phyloP scores from a whole-genome alignment of 352 stramenopile genomes.

The Phytophthora quininea region DNA sequence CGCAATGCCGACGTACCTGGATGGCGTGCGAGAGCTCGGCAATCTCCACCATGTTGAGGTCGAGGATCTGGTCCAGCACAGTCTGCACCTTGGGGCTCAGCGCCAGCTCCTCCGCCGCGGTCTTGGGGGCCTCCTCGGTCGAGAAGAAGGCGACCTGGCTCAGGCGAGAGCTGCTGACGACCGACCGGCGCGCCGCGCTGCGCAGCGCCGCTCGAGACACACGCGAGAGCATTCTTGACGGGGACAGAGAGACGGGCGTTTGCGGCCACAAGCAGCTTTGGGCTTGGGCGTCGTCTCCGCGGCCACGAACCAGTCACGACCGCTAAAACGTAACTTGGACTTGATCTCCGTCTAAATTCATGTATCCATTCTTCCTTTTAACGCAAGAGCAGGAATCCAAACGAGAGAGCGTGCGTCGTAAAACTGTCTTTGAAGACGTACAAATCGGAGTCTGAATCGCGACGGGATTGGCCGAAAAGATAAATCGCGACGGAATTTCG shows the following conservation, averaged over 20 bases:
- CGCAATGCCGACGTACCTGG: conserved; percentile 49
- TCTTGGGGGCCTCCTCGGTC: conserved; percentile 31
- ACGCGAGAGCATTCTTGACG: conserved; percentile 66
- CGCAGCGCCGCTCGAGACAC: conserved; percentile 75
- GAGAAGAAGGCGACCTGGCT: conserved; percentile 70
- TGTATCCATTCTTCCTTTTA: too few species aligned
- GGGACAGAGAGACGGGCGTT: conserved; percentile 26
- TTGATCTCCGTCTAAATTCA: too few species aligned
- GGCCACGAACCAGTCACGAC: too few species aligned
- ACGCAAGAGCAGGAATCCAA: too few species aligned
- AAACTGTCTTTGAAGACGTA: too few species aligned
- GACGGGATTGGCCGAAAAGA: too few species aligned
- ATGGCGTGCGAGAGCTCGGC: conserved; percentile 86
- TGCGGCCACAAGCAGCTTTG: conserved; percentile 30
- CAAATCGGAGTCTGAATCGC: too few species aligned
- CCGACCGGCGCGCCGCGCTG: conserved; percentile 51
- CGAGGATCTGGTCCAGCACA: conserved; percentile 86
- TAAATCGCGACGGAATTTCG: too few species aligned
- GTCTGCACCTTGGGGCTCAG: conserved; percentile 82
- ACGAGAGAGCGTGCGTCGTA: too few species aligned
- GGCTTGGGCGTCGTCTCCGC: conserved; percentile 9
- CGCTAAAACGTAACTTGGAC: too few species aligned
- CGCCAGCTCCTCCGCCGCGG: conserved; percentile 67
- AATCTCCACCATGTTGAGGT: conserved; percentile 91
- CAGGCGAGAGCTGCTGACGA: conserved; percentile 46